Evolutionary conservation across 140 eudicot genomes (phyloP).

Genomic region (Bidens hawaiensis): DNA sequence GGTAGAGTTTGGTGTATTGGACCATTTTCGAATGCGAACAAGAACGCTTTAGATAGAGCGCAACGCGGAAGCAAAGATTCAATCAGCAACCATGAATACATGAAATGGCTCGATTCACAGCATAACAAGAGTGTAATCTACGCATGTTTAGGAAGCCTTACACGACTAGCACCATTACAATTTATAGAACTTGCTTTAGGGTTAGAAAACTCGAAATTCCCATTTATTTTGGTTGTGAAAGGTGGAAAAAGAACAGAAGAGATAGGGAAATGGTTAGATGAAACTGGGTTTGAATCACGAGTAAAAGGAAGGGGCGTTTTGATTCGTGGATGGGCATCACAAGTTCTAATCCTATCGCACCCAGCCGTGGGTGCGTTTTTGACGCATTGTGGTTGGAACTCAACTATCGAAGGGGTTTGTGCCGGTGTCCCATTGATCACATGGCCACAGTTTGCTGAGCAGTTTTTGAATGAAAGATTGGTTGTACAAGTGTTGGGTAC

Average conservation of each 20-base stretch:
- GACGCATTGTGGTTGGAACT: conserved; percentile 65
- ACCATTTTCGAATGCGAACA: conserved; percentile 44
- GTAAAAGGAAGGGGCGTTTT: conserved; percentile 34
- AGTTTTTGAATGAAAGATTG: conserved; percentile 44
- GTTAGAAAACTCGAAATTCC: conserved; percentile 26
- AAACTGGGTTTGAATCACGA: conserved; percentile 33
- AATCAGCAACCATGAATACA: background rate
- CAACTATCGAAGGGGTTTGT: conserved; percentile 44
- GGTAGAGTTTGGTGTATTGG: conserved; percentile 54
- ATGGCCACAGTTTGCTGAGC: conserved; percentile 59
- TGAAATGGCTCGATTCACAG: conserved; percentile 50
- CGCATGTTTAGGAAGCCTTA: conserved; percentile 48
- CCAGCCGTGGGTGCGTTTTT: conserved; percentile 35
- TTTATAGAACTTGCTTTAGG: conserved; percentile 49
- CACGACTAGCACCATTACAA: conserved; percentile 29
- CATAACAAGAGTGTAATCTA: conserved; percentile 25
- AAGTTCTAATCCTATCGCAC: conserved; percentile 35
- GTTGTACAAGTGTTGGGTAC: conserved; percentile 27
- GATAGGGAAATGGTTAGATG: conserved; percentile 39
- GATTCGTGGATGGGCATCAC: conserved; percentile 43
- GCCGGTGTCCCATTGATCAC: conserved; percentile 51
- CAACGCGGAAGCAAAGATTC: conserved; percentile 43
- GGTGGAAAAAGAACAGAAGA: conserved; percentile 26
- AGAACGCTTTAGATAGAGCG: conserved; percentile 35
- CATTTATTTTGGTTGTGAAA: conserved; percentile 36